Percentiles rank a stretch among this genome's conserved stretches.
Conservation (phyloP, 192 early-diverging fungal genomes). For the Radiomyces spectabilis region DNA sequence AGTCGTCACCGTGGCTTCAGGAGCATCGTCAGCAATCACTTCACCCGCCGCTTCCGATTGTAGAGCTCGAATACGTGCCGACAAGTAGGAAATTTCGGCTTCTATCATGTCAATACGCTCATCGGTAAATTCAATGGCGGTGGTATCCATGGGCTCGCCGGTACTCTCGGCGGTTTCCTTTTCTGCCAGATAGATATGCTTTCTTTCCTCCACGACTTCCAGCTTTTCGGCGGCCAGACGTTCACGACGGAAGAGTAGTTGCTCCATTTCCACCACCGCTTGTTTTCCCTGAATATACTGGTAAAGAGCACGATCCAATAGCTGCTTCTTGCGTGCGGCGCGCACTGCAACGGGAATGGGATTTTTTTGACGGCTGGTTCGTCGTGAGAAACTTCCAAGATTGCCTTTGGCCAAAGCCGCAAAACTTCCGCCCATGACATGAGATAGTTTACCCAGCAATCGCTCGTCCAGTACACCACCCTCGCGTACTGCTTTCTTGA, state of each 20-base stretch:
- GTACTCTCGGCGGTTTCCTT: slow-evolving; percentile 20
- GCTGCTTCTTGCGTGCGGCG: slow-evolving; percentile 44
- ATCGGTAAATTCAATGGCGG: slow-evolving; percentile 43
- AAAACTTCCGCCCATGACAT: slow-evolving; percentile 29
- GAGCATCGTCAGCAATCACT: slow-evolving; percentile 5
- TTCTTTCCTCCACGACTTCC: slow-evolving; percentile 44
- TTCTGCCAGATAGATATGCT: slow-evolving; percentile 39
- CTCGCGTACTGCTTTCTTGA: slow-evolving; percentile 41
- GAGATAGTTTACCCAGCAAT: slow-evolving; percentile 20
- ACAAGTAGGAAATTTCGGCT: slow-evolving; percentile 50
- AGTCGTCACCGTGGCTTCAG: neutral
- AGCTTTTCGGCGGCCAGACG: slow-evolving; percentile 39
- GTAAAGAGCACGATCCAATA: slow-evolving; percentile 45
- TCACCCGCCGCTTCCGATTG: slow-evolving; percentile 41
- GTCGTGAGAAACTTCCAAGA: slow-evolving; percentile 1
- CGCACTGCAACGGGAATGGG: slow-evolving; percentile 22
- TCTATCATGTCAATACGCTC: slow-evolving; percentile 49
- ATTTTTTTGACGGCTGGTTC: slow-evolving; percentile 10
- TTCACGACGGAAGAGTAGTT: slow-evolving; percentile 36
- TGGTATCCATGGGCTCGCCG: slow-evolving; percentile 17
- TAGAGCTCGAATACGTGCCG: slow-evolving; percentile 43
- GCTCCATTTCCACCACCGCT: slow-evolving; percentile 47
- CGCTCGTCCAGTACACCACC: slow-evolving; percentile 27
- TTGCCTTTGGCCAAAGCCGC: slow-evolving; percentile 21
- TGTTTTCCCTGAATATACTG: slow-evolving; percentile 48